Conservation (phyloP, 2,329 filamentous ascomycete species). For the Colletotrichum sp. region DNA sequence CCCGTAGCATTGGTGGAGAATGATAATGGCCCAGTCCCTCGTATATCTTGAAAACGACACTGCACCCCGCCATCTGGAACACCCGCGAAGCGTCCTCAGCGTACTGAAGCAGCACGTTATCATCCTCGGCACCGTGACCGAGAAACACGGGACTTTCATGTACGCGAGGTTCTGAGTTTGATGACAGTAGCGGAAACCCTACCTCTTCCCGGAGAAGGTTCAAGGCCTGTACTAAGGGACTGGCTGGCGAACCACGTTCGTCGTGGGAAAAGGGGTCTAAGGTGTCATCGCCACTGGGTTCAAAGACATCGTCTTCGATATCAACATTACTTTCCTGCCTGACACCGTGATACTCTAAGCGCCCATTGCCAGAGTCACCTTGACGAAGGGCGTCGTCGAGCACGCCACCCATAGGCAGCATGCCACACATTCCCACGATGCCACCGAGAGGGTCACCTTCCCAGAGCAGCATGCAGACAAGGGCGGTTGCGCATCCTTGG, state of each 20-base stretch:
- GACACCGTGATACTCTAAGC: neutral
- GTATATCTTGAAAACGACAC: constrained; percentile 42
- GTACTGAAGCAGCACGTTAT: constrained; percentile 40
- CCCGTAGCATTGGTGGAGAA: constrained; percentile 40
- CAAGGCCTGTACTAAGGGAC: neutral
- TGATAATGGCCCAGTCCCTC: constrained; percentile 49
- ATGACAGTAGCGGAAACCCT: neutral
- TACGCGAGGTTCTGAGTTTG: constrained; percentile 14
- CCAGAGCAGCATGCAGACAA: constrained; percentile 49
- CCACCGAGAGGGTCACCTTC: constrained; percentile 41
- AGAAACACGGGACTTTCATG: constrained; percentile 45
- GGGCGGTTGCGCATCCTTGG: constrained; percentile 54
- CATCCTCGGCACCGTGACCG: constrained; percentile 46
- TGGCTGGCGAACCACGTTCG: neutral
- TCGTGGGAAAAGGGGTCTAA: neutral
- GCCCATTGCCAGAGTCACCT: neutral
- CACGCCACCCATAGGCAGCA: constrained; percentile 42
- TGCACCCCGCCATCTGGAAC: constrained; percentile 36
- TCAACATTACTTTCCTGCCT: neutral
- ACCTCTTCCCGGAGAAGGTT: neutral
- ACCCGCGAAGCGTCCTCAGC: constrained; percentile 36
- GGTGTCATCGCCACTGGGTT: neutral
- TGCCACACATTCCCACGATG: constrained; percentile 48
- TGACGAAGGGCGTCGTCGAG: constrained; percentile 27
- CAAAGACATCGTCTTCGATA: neutral